phyloP scores from a whole-genome alignment of 1,139 yeast species.

The Saccharomyces hybrid region DNA sequence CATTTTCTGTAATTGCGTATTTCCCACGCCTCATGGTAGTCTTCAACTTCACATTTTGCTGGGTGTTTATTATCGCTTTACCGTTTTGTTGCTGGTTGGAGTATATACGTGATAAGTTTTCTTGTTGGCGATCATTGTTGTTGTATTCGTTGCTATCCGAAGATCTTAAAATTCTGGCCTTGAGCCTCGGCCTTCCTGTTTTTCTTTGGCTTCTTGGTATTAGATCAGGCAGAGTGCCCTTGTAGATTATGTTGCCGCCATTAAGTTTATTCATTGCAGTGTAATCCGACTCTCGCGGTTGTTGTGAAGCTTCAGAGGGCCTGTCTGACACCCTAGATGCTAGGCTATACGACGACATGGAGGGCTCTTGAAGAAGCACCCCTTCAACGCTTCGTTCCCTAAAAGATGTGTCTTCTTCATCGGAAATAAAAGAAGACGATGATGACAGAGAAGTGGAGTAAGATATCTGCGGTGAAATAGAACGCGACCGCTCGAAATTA shows the following conservation, averaged over 20 bases:
- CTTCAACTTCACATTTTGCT: conserved; percentile 15
- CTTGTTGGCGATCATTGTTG: background rate
- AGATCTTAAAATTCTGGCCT: conserved; percentile 10
- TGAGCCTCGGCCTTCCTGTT: conserved; percentile 15
- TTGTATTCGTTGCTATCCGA: background rate
- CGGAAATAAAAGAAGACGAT: background rate
- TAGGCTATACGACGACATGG: background rate
- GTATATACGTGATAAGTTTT: background rate
- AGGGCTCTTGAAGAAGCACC: background rate
- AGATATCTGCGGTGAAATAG: background rate
- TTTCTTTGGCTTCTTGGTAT: conserved; percentile 21
- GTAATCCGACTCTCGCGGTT: conserved; percentile 2
- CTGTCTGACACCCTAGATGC: background rate
- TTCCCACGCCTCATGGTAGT: conserved; percentile 19
- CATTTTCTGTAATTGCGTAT: conserved; percentile 3
- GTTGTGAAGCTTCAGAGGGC: background rate
- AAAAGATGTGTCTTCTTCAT: background rate
- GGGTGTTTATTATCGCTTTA: conserved; percentile 14
- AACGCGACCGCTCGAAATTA: background rate
- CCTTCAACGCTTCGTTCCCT: background rate
- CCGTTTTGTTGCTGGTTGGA: conserved; percentile 11
- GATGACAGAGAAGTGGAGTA: background rate
- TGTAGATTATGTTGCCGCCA: conserved; percentile 17
- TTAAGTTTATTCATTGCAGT: conserved; percentile 12
- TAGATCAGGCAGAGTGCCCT: conserved; percentile 24